A percentile compares a stretch with the other conserved stretches of the same genome.
Conservation (phyloP, 768 basidiomycete genomes). For the Hygrophoropsis aurantiaca region DNA sequence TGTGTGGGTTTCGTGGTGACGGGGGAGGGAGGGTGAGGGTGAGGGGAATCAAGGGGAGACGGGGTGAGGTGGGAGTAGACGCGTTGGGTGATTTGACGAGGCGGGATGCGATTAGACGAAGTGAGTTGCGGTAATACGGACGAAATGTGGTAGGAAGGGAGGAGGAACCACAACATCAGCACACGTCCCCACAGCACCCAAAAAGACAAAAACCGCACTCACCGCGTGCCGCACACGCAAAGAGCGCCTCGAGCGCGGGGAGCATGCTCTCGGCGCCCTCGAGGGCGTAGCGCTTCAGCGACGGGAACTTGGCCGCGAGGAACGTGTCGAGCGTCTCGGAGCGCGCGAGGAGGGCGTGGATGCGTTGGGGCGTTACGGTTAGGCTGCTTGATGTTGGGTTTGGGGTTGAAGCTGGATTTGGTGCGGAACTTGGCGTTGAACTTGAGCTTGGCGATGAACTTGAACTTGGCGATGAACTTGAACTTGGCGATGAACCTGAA, state of each 20-base stretch:
- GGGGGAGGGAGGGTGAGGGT: too few relatives aligned
- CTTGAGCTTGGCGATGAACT: too few relatives aligned
- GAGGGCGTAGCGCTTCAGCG: slow-evolving; percentile 82
- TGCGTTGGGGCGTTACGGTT: slow-evolving; percentile 44
- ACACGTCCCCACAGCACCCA: not conserved
- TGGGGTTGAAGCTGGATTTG: slow-evolving; percentile 30
- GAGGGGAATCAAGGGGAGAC: not conserved
- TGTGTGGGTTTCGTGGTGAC: too few relatives aligned
- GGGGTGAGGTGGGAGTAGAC: not conserved
- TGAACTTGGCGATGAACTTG: too few relatives aligned
- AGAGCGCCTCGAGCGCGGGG: slow-evolving; percentile 78
- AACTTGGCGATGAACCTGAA: too few relatives aligned
- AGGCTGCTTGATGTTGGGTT: slow-evolving; percentile 28
- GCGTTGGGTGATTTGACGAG: too few relatives aligned
- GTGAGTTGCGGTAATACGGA: too few relatives aligned
- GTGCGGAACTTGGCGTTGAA: too few relatives aligned
- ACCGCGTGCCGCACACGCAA: slow-evolving; percentile 65
- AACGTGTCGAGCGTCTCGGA: slow-evolving; percentile 87
- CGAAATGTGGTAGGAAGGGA: not conserved
- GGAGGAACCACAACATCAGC: not conserved
- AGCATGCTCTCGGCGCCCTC: slow-evolving; percentile 96
- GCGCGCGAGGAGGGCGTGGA: slow-evolving; percentile 65
- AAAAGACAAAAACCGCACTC: not conserved
- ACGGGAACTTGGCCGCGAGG: slow-evolving; percentile 85
- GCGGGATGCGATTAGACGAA: too few relatives aligned